Conservation (phyloP, 2,329 filamentous ascomycete genomes). For the Myriosclerotinia scirpicola region DNA sequence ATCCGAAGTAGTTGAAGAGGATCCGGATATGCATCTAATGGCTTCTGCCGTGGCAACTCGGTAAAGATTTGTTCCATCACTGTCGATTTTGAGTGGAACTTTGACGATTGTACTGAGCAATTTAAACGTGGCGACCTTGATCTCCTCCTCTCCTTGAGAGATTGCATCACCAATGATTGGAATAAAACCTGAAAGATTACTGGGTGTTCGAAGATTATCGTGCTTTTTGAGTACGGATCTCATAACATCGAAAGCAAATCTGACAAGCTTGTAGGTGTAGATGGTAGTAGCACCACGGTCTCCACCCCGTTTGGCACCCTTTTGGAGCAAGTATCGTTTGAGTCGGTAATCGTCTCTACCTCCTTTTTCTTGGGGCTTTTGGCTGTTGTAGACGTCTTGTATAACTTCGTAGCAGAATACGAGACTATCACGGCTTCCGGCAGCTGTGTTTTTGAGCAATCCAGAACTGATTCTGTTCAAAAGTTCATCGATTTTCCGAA, state of each 20-base stretch:
- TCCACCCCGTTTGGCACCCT: conserved; percentile 71
- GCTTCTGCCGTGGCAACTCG: conserved; percentile 84
- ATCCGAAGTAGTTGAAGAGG: conserved; percentile 77
- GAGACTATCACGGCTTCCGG: conserved; percentile 78
- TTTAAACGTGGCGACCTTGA: conserved; percentile 84
- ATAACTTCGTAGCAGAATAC: conserved; percentile 95
- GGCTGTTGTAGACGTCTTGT: conserved; percentile 75
- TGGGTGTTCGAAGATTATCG: conserved; percentile 72
- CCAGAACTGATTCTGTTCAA: conserved; percentile 81
- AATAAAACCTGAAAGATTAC: conserved; percentile 81
- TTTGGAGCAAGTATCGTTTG: conserved; percentile 77
- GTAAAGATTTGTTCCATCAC: conserved; percentile 58
- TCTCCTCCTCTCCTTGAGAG: conserved; percentile 82
- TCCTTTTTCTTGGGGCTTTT: conserved; percentile 49
- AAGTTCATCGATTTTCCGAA: conserved; percentile 88
- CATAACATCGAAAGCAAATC: conserved; percentile 85
- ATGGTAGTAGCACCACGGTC: conserved; percentile 72
- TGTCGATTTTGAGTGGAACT: conserved; percentile 70
- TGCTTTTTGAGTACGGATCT: conserved; percentile 85
- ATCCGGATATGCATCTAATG: conserved; percentile 74
- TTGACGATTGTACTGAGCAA: conserved; percentile 83
- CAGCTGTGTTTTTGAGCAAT: conserved; percentile 75
- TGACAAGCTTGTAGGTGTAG: conserved; percentile 81
- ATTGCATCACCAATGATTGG: conserved; percentile 87
- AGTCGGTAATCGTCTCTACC: conserved; percentile 61